These are phyloP conservation scores for Microdochium bolleyi DNA, from an alignment of 2,329 filamentous ascomycete genomes.

Conservation along the genomic window DNA sequence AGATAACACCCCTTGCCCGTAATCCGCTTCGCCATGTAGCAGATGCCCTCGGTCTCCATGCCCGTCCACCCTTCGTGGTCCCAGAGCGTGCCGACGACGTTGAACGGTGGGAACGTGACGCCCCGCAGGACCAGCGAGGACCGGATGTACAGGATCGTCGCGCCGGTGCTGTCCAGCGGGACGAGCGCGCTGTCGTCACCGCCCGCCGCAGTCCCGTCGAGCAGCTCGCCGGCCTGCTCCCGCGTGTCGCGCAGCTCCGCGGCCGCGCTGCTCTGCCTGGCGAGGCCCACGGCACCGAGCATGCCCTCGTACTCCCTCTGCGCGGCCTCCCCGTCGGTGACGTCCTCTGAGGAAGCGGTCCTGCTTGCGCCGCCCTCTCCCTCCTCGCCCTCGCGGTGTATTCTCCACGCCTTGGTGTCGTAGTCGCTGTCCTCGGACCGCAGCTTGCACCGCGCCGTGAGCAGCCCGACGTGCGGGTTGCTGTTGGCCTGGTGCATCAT, in stretches of 20 bases:
- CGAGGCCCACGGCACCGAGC: not conserved
- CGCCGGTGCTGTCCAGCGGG: conserved; percentile 24
- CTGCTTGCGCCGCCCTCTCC: not conserved
- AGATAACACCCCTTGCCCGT: conserved; percentile 19
- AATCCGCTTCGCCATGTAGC: conserved; percentile 18
- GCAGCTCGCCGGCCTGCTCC: conserved; percentile 9
- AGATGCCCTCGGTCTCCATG: conserved; percentile 27
- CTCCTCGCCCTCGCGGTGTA: conserved; percentile 9
- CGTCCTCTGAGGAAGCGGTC: conserved; percentile 6
- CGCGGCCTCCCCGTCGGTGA: conserved; percentile 6
- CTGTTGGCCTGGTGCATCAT: conserved; percentile 19
- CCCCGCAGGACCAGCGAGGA: conserved; percentile 21
- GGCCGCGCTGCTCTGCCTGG: conserved; percentile 1
- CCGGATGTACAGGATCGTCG: conserved; percentile 23
- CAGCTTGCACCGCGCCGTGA: conserved; percentile 23
- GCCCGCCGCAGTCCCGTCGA: conserved; percentile 10
- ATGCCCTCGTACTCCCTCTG: not conserved
- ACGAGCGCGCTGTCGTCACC: conserved; percentile 20
- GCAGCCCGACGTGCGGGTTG: conserved; percentile 17
- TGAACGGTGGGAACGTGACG: conserved; percentile 21
- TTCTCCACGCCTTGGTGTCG: conserved; percentile 20
- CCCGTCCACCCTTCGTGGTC: conserved; percentile 23
- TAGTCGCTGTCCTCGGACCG: conserved; percentile 22
- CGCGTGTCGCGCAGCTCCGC: not conserved
- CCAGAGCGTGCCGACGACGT: conserved; percentile 24